phyloP scores from a whole-genome alignment of 192 early-diverging fungal species.

The Coemansia sp. region DNA sequence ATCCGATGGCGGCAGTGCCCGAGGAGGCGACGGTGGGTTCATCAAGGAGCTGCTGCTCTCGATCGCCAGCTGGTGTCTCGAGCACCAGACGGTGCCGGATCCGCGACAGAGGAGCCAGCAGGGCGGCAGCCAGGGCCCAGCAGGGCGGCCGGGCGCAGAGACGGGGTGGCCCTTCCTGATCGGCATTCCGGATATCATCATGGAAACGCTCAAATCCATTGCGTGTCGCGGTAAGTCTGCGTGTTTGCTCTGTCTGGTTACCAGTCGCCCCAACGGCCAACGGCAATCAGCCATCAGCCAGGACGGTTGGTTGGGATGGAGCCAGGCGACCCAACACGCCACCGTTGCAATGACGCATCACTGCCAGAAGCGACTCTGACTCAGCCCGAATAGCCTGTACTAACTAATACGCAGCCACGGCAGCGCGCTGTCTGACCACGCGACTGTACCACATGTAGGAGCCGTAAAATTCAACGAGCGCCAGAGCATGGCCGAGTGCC shows the following conservation, averaged over 20 bases:
- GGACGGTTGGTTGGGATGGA: too few species aligned
- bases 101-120: not conserved
- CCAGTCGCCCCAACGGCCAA: too few species aligned
- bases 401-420: too few species aligned
- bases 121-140: too few species aligned
- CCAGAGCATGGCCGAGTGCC: constrained; percentile 18
- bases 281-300: too few species aligned
- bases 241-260: not conserved
- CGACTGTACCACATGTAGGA: too few species aligned
- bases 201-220: constrained; percentile 34
- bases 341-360: too few species aligned
- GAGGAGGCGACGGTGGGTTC: constrained; percentile 5
- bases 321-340: too few species aligned
- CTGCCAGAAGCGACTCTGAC: too few species aligned
- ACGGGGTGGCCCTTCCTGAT: constrained; percentile 34
- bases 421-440: too few species aligned
- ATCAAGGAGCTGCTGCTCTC: constrained; percentile 25
- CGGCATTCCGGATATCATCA: constrained; percentile 11
- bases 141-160: not conserved
- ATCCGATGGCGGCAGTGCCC: too few species aligned
- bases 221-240: constrained; percentile 25
- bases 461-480: constrained; percentile 44
- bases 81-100: not conserved
- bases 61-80: constrained; percentile 10
- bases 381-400: not conserved